Evolutionary conservation across 495 filamentous ascomycete genomes (phyloP), one percentile per base, ranked within the genome.

Genomic region (Tuber calosporum): DNA sequence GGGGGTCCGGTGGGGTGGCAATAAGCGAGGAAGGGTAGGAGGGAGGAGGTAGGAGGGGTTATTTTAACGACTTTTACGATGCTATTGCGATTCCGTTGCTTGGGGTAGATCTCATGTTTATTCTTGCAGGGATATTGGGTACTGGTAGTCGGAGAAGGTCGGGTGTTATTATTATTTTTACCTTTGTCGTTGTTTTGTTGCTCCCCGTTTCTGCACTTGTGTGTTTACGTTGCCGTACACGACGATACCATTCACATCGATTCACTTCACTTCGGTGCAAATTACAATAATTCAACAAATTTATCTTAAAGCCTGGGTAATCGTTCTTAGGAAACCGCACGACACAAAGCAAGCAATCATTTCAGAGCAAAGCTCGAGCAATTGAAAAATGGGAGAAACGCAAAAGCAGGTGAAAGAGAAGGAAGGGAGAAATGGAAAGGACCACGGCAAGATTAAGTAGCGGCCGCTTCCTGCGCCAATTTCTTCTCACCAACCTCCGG

Each of bases 401-500:
- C 53, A 62, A 30, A n/a, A 34, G 30, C 53, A 34, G 5, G 53
- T 4, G 3, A 53, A 53, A 26, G n/a, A 53, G n/a, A 11, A n/a
- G 22, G 22, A 26, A 26, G n/a, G 48, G 30, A n/a, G 22, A 9
- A 9, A 45, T 19, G 2, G 20, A 62, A 62, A 34, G 13, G 53
- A 62, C n/a, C 4, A 34, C 53, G 11, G 34, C 15, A 15, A 15
- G 53, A 62, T 30, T 62, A 62, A 34, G 26, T 34, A 62, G 48
- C 20, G 1, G 53, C 26, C 22, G 9, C 48, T 53, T 6, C 22
- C n/a, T n/a, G 5, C 6, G 48, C 0, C 11, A 34, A 37, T 45
- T 66, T 30, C 20, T 73, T 48, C 62, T 72, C 72, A 7, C 17
- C 39, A 42, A 41, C 36, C 45, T 75, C 69, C 48, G 39, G 66